These are phyloP conservation scores for Beta vulgaris DNA, from an alignment of 148 eudicot species.

Conservation along the genomic window DNA sequence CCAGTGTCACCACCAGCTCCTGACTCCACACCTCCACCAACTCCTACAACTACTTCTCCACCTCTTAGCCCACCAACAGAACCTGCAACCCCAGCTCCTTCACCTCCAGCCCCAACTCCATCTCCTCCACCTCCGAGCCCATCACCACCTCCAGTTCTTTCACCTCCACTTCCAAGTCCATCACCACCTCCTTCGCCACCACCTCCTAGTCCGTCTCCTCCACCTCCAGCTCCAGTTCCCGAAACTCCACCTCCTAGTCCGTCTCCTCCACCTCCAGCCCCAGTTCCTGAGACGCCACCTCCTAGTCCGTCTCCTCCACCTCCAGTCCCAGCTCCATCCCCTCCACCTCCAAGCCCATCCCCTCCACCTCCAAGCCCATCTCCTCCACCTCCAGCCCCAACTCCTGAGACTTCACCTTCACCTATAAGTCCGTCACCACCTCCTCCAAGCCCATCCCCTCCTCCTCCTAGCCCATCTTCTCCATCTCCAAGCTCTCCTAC, in stretches of 20 bases:
- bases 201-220: background rate
- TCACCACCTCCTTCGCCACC: background rate
- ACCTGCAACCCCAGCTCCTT: conserved; percentile 14
- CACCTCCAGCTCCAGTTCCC: background rate
- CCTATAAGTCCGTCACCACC: conserved; percentile 17
- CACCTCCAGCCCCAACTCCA: background rate
- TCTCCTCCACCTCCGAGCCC: background rate
- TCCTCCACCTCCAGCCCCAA: conserved; percentile 19
- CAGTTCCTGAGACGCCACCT: background rate
- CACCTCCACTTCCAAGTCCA: conserved; percentile 4
- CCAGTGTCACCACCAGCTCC: conserved; percentile 5
- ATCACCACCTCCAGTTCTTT: background rate
- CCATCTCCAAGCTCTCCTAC: conserved; percentile 8
- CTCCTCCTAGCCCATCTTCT: conserved; percentile 17
- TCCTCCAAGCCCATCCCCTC: conserved; percentile 12
- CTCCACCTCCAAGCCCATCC: conserved; percentile 23
- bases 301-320: conserved; percentile 13
- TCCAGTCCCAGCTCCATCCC: background rate
- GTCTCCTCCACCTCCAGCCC: conserved; percentile 6
- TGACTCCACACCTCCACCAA: background rate
- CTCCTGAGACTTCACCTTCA: conserved; percentile 17
- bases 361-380: conserved; percentile 24
- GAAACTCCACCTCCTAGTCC: background rate
- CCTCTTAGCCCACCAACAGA: conserved; percentile 6
- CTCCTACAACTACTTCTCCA: background rate